Conservation (phyloP, 345 rosid species). For the Sisymbrium altissimum region DNA sequence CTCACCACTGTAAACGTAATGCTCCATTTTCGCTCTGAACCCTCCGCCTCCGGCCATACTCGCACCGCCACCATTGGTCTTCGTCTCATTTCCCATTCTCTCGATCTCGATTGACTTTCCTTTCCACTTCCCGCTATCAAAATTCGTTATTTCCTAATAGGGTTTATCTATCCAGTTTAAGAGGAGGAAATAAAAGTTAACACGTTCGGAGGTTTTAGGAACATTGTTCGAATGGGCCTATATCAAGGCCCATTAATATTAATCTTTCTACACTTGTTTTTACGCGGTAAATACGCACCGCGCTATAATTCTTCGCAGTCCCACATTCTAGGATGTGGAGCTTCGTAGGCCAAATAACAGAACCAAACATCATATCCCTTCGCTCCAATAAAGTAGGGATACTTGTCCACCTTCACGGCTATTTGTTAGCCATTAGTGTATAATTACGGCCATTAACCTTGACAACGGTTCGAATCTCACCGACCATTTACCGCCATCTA, state of each 20-base stretch:
- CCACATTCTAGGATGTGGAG: no score
- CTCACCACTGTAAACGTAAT: slow-evolving; percentile 74
- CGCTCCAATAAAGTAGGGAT: not conserved
- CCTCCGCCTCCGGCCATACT: slow-evolving; percentile 35
- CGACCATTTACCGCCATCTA: slow-evolving; percentile 4
- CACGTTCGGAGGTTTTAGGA: not conserved
- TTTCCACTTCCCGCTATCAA: not conserved
- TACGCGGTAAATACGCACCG: slow-evolving; percentile 3
- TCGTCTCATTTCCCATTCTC: slow-evolving; percentile 23
- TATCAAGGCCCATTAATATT: not conserved
- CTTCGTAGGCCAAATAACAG: not conserved
- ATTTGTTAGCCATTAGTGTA: not conserved
- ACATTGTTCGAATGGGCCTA: not conserved
- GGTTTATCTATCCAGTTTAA: not conserved
- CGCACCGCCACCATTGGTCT: slow-evolving; percentile 6
- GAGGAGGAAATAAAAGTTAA: not conserved
- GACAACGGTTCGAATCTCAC: not conserved
- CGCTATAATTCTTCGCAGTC: not conserved
- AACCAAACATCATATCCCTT: slow-evolving; percentile 3
- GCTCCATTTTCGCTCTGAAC: slow-evolving; percentile 57
- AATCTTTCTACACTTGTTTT: not conserved
- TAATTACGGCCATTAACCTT: no score
- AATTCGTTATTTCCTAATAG: not conserved
- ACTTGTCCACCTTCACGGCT: not conserved
- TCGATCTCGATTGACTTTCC: slow-evolving; percentile 3